phyloP scores from a whole-genome alignment of 257 asterid genomes.

The Penstemon davidsonii region DNA sequence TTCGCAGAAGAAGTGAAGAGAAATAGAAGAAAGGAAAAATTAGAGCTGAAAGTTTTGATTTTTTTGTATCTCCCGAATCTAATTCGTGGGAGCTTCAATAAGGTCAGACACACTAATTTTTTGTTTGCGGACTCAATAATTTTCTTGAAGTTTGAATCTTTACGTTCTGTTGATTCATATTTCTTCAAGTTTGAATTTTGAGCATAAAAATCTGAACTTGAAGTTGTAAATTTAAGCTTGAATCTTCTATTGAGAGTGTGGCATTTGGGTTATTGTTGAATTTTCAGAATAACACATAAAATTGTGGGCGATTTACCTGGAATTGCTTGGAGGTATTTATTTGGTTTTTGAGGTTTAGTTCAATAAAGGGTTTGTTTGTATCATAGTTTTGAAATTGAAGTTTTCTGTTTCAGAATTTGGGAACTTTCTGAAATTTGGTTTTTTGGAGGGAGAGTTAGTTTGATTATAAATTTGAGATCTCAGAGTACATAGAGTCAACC shows the following conservation, averaged over 20 bases:
- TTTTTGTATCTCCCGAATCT: slow-evolving; percentile 35
- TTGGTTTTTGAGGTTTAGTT: slow-evolving; percentile 29
- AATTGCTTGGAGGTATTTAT: slow-evolving; percentile 40
- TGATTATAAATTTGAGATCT: slow-evolving; percentile 48
- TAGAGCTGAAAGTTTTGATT: slow-evolving; percentile 38
- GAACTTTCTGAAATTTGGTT: slow-evolving; percentile 37
- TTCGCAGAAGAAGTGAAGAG: slow-evolving; percentile 37
- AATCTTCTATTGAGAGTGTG: slow-evolving; percentile 37
- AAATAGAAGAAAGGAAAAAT: slow-evolving; percentile 19
- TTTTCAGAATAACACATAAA: slow-evolving; percentile 30
- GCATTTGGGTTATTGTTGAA: slow-evolving; percentile 46
- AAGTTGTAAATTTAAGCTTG: slow-evolving; percentile 53
- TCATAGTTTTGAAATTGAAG: slow-evolving; percentile 23
- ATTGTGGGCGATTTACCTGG: slow-evolving; percentile 42
- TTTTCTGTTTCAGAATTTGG: slow-evolving; percentile 28
- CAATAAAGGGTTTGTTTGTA: slow-evolving; percentile 35
- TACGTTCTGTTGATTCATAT: slow-evolving; percentile 34
- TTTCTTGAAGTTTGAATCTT: slow-evolving; percentile 39
- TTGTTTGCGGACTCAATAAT: slow-evolving; percentile 32
- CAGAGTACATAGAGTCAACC: slow-evolving; percentile 38
- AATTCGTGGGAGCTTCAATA: slow-evolving; percentile 42
- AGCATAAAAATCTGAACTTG: slow-evolving; percentile 42
- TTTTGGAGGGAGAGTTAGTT: slow-evolving; percentile 67
- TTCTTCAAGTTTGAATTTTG: slow-evolving; percentile 38
- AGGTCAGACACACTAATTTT: slow-evolving; percentile 47